Conservation (phyloP, 75 land plant species). For the Pinus taeda region DNA sequence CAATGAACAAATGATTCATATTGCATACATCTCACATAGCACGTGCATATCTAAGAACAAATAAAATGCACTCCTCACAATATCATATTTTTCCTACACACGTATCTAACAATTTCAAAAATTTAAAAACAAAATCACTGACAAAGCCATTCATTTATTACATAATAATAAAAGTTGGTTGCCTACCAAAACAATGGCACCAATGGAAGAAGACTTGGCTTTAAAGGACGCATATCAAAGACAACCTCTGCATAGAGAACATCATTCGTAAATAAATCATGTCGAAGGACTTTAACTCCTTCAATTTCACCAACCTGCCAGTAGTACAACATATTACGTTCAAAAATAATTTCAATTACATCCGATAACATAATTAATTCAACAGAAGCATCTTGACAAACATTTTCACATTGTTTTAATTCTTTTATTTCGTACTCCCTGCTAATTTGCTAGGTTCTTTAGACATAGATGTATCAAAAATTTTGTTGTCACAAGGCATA, state of each 20-base stretch:
- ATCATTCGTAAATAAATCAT: slow-evolving; percentile 98
- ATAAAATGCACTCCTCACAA: too few relatives aligned
- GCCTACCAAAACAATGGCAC: slow-evolving; percentile 95
- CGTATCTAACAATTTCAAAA: not conserved
- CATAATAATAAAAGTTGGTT: not conserved
- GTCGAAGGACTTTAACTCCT: slow-evolving; percentile 80
- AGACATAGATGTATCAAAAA: too few relatives aligned
- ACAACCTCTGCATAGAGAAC: slow-evolving; percentile 93
- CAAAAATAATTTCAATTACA: not conserved
- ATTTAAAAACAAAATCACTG: not conserved
- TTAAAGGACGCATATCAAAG: slow-evolving; percentile 77
- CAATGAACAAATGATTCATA: too few relatives aligned
- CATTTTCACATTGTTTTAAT: too few relatives aligned
- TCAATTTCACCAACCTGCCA: slow-evolving; percentile 82
- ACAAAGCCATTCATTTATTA: not conserved
- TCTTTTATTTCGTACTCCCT: too few relatives aligned
- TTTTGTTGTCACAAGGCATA: too few relatives aligned
- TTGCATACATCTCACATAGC: too few relatives aligned
- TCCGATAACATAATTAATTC: too few relatives aligned
- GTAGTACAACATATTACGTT: not conserved
- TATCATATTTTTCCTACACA: not conserved
- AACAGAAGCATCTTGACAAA: too few relatives aligned
- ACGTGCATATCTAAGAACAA: too few relatives aligned
- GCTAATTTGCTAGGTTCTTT: too few relatives aligned
- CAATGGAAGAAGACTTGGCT: slow-evolving; percentile 79